Conservation (phyloP, 208 protist genomes). For the Trichomonas tenax region DNA sequence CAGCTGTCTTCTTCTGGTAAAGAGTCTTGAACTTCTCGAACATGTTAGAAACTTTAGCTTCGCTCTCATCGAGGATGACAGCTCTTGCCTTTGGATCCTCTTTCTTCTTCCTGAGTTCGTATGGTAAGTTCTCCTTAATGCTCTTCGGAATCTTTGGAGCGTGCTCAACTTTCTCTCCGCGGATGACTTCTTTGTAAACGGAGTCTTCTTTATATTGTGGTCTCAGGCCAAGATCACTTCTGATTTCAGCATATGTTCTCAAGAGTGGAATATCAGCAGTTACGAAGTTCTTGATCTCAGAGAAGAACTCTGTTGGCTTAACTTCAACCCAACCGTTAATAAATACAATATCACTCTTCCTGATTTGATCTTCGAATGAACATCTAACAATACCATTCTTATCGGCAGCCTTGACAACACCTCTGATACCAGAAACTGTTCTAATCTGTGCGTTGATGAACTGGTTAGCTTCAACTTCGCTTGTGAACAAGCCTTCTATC, state of each 20-base stretch:
- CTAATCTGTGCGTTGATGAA: conserved; percentile 90
- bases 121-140: neutral
- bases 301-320: conserved; percentile 76
- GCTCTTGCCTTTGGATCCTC: neutral
- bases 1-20: neutral
- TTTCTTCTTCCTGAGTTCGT: neutral
- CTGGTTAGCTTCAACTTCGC: conserved; percentile 61
- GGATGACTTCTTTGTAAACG: neutral
- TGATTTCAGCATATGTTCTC: neutral
- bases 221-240: conserved; percentile 17
- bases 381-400: conserved; percentile 73
- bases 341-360: conserved; percentile 92
- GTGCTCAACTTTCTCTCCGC: neutral
- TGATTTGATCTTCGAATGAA: conserved; percentile 98
- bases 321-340: conserved; percentile 89
- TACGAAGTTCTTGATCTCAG: conserved; percentile 62
- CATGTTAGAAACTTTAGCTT: neutral
- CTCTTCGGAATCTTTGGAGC: neutral
- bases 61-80: neutral
- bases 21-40: neutral
- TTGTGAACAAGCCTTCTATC: conserved; percentile 70
- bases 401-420: conserved; percentile 85
- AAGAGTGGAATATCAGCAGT: neutral
- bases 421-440: conserved; percentile 91
- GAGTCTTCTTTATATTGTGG: conserved; percentile 22